These are phyloP conservation scores for Yarrowia osloensis DNA, from an alignment of 805 yeast species.

Conservation along the genomic window DNA sequence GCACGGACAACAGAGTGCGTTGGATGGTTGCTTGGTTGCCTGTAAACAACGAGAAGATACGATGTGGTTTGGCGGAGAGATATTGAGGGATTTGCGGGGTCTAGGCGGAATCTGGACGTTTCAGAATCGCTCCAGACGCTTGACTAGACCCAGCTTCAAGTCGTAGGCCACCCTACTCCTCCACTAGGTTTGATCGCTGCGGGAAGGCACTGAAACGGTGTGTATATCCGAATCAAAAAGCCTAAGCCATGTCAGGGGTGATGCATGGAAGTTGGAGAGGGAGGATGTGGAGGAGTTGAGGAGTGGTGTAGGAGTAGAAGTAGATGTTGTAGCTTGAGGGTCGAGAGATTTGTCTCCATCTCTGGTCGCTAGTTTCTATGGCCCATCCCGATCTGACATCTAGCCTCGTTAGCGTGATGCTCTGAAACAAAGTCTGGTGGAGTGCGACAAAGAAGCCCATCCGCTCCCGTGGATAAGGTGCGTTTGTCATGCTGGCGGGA, in stretches of 20 bases:
- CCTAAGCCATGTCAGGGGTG: neutral
- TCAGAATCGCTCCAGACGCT: no score
- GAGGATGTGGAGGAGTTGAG: neutral
- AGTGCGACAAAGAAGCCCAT: neutral
- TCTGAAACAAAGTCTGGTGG: no score
- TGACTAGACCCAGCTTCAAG: no score
- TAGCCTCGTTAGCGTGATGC: no score
- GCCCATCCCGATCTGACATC: no score
- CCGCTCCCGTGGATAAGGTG: neutral
- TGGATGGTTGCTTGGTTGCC: neutral
- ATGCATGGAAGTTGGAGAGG: neutral
- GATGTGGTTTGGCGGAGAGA: neutral
- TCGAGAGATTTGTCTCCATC: no score
- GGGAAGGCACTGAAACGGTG: constrained; percentile 20
- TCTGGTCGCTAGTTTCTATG: no score
- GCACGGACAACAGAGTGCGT: neutral
- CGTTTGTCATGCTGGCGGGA: neutral
- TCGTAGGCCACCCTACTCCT: no score
- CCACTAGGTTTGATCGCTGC: neutral
- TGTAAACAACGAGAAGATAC: neutral
- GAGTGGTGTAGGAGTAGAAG: no score
- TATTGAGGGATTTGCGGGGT: no score
- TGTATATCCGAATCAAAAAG: neutral
- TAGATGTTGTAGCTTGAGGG: no score
- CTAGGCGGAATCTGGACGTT: no score